Percentiles rank a stretch among this genome's conserved stretches.
Conservation (phyloP, 495 filamentous ascomycete genomes). For the Daldinia vernicosa region DNA sequence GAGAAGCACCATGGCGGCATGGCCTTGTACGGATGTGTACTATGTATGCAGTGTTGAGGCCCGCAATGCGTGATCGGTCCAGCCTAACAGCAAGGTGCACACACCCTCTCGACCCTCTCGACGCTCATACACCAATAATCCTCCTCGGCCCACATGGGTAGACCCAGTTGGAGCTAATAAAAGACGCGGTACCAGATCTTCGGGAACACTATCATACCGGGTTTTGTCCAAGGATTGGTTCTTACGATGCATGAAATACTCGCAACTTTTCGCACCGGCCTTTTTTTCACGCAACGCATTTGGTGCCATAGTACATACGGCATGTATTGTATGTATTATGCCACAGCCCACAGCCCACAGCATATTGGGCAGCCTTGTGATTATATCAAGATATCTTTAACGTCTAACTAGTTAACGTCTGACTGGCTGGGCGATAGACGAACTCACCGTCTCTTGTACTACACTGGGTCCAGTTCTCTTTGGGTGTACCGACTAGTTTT, state of each 20-base stretch:
- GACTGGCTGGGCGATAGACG: not conserved
- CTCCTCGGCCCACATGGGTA: conserved; percentile 32
- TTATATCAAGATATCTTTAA: not conserved
- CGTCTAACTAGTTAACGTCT: too few species aligned
- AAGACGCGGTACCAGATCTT: conserved; percentile 48
- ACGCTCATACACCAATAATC: conserved; percentile 31
- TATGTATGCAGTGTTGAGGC: conserved; percentile 5
- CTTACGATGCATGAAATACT: conserved; percentile 32
- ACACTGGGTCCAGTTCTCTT: not conserved
- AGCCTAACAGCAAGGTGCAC: conserved; percentile 7
- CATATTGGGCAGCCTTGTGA: not conserved
- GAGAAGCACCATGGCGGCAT: not conserved
- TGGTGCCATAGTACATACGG: not conserved
- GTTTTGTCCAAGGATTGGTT: conserved; percentile 34
- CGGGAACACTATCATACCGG: conserved; percentile 38
- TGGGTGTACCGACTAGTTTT: not conserved
- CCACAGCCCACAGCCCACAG: not conserved
- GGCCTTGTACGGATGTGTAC: conserved; percentile 15
- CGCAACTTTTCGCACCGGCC: conserved; percentile 22
- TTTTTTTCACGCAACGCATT: not conserved
- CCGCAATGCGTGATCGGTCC: conserved; percentile 21
- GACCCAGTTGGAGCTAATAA: conserved; percentile 42
- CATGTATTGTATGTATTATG: not conserved
- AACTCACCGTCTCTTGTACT: not conserved
- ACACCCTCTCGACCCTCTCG: conserved; percentile 16